phyloP scores from a whole-genome alignment of 345 rosid genomes.

The Eucalyptus paniculata region DNA sequence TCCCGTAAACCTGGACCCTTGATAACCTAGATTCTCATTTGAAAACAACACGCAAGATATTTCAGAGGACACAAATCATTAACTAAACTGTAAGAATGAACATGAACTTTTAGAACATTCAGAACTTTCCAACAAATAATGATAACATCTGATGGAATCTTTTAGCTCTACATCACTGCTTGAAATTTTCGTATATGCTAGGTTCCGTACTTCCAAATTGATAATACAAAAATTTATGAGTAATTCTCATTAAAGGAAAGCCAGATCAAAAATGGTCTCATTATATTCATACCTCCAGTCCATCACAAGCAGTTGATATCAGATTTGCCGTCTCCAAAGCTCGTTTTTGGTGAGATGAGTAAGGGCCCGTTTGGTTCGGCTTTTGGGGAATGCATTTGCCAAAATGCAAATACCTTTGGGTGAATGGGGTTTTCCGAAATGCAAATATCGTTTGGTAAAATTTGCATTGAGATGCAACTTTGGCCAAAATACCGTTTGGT shows the following conservation, averaged over 20 bases:
- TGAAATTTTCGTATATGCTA: neutral
- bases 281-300: constrained; percentile 28
- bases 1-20: constrained; percentile 52
- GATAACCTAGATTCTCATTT: constrained; percentile 29
- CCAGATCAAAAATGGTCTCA: neutral
- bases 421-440: no score
- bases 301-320: constrained; percentile 50
- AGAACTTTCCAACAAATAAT: neutral
- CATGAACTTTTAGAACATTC: neutral
- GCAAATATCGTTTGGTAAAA: no score
- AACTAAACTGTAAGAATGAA: neutral
- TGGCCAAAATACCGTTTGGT: no score
- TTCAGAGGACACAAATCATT: neutral
- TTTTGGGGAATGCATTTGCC: no score
- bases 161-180: neutral
- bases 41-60: neutral
- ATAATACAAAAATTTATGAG: neutral
- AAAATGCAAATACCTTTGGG: no score
- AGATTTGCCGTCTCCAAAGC: constrained; percentile 71
- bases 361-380: no score
- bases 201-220: neutral
- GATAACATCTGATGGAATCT: neutral
- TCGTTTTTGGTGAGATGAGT: constrained; percentile 80
- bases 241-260: neutral
- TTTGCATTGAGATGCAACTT: no score